Conservation (phyloP, 768 basidiomycete species). For the Leccinum aurantiacum region DNA sequence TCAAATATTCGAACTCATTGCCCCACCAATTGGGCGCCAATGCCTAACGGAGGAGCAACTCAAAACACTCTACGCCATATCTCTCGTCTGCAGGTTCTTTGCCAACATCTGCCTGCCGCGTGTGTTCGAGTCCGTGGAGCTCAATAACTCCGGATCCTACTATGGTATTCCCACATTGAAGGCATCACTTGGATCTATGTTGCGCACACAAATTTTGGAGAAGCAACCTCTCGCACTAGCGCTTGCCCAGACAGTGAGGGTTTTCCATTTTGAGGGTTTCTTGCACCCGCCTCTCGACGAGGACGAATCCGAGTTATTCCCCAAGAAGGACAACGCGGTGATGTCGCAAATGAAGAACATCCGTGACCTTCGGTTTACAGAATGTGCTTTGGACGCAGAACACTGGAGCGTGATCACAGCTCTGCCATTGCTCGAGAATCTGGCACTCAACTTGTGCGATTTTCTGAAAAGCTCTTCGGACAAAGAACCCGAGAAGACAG, state of each 20-base stretch:
- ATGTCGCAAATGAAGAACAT: constrained; percentile 21
- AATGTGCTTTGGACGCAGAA: constrained; percentile 9
- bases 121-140: too few species aligned
- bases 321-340: constrained; percentile 1
- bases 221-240: neutral
- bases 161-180: neutral
- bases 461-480: neutral
- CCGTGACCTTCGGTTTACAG: constrained; percentile 11
- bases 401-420: constrained; percentile 19
- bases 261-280: constrained; percentile 4
- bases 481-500: neutral
- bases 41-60: too few species aligned
- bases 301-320: neutral
- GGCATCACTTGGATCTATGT: neutral
- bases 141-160: too few species aligned
- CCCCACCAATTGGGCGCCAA: too few species aligned
- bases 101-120: too few species aligned
- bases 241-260: neutral
- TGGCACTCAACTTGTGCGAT: constrained; percentile 8
- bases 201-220: neutral
- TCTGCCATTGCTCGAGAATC: constrained; percentile 17
- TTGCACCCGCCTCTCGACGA: neutral
- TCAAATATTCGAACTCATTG: too few species aligned
- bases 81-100: too few species aligned
- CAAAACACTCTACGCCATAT: too few species aligned